Base-by-base conservation (phyloP, 176 grass and related monocot genomes). In the Lolium rigidum region DNA sequence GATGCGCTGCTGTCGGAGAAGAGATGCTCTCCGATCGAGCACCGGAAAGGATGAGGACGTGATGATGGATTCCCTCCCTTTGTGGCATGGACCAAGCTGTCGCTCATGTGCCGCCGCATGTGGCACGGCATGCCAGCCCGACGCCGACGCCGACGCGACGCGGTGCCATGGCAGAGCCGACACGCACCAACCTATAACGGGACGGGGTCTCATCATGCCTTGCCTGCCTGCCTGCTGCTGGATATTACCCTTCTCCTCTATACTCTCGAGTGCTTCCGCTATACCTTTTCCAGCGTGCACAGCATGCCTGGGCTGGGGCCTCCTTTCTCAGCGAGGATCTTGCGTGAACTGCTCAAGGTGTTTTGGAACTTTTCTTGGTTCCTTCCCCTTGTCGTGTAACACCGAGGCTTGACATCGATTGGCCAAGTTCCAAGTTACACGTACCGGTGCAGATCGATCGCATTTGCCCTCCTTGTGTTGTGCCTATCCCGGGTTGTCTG, bases 21-120 rank as follows among this genome's bases (percentile, higher is more conserved):
- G 4, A 55, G 51, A 55, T 55, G 51, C 51, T 44, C n/a, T n/a
- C 41, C 41, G 41, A 44, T 44, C 41, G 41, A 44, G 5, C 41
- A 52, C 51, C 56, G n/a, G 56, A 58, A 58, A 56, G 16, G 52
- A 18, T 55, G 52, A n/a, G 56, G 56, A 9, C 18, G 68, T 20
- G 65, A 39, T 70, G 39, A 71, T 46, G 39, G 70, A 49, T 48
- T 74, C 71, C 71, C 71, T 74, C 31, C 2, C 31, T 35, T 50
- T 50, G 71, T 74, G 70, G 70, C 69, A 72, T 73, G 44, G 71
- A 51, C 71, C 71, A 28, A 51, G 71, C 22, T 75, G 46, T 51
- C 71, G 22, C 71, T 74, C 44, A 51, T 75, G 71, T 74, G 71
- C 21, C 71, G 71, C 47, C 71, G 71, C 47, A 75, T 51, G 71